phyloP scores from a whole-genome alignment of 495 filamentous ascomycete species.

The Daldinia loculata region DNA sequence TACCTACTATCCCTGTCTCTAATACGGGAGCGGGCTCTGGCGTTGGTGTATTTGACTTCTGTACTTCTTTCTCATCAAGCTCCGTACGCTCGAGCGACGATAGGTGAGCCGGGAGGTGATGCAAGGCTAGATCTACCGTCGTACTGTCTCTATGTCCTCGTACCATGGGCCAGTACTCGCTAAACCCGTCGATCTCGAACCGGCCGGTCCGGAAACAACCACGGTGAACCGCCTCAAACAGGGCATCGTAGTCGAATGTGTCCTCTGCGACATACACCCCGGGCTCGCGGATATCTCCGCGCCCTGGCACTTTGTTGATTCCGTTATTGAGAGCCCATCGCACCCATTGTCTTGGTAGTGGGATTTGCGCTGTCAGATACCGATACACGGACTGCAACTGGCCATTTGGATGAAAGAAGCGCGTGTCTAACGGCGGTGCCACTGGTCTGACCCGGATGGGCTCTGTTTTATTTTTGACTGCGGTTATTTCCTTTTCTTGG shows the following conservation, averaged over 20 bases:
- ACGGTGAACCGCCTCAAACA: constrained; percentile 19
- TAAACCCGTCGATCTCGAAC: constrained; percentile 15
- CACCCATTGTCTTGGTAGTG: constrained; percentile 28
- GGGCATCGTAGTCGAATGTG: constrained; percentile 22
- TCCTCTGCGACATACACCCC: constrained; percentile 27
- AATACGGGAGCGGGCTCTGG: background rate
- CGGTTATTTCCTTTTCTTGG: background rate
- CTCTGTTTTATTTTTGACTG: background rate
- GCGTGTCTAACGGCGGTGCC: constrained; percentile 22
- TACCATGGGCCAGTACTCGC: constrained; percentile 21
- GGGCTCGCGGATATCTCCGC: constrained; percentile 20
- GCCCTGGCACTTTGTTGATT: constrained; percentile 12
- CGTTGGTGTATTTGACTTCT: background rate
- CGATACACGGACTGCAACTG: constrained; percentile 22
- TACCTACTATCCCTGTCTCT: background rate
- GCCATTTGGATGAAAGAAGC: constrained; percentile 37
- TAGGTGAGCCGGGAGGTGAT: background rate
- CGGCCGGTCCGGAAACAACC: constrained; percentile 21
- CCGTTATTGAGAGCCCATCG: constrained; percentile 22
- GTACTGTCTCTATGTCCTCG: constrained; percentile 4
- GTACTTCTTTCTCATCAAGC: background rate
- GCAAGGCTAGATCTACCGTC: background rate
- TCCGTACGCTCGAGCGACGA: background rate
- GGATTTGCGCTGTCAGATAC: constrained; percentile 32
- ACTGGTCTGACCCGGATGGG: constrained; percentile 1